Base-by-base conservation (phyloP, 345 rosid genomes). In the Odontarrhena argentea region DNA sequence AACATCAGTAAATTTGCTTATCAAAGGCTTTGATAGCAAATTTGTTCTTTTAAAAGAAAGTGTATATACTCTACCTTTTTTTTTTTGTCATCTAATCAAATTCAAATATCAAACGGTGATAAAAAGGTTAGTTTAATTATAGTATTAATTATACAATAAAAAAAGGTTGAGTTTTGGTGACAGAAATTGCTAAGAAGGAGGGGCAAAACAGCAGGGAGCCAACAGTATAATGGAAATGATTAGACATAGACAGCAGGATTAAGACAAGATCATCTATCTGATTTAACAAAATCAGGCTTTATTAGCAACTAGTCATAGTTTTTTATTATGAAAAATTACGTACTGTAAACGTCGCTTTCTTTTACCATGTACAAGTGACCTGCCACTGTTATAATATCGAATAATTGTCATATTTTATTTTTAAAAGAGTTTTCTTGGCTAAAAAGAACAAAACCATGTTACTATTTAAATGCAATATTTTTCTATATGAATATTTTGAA, bases 171-270 rank as follows among this genome's bases (percentile, higher is more conserved):
- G 22, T 44, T 35, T 37, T 25, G 11, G 46, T 25, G 15, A 36
- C 4, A 25, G 13, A 9, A 50, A 49, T 50, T 40, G 52, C 24
- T n/a, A 37, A 42, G 59, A 15, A 43, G 36, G 32, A 37, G 22
- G 34, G 67, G 47, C 46, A 53, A 70, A 38, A 70, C 56, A 63
- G 65, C 58, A 63, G 57, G 55, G 22, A 63, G 28, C 38, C 50
- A 71, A 73, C 67, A 65, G 67, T 73, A 73, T 26, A 50, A 50
- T 58, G 71, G 41, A 50, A 58, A 73, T 73, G 60, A 73, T 73
- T 65, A 65, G 66, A 72, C 66, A 65, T 13, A 58, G 55, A 65
- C 67, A 65, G 66, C 35, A 60, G 41, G 67, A 58, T 58, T 71
- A 71, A 71, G 70, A 71, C 70, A 71, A 34, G 14, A 72, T 72